phyloP scores from a whole-genome alignment of 2,329 filamentous ascomycete genomes.

The Penicillium sp. region DNA sequence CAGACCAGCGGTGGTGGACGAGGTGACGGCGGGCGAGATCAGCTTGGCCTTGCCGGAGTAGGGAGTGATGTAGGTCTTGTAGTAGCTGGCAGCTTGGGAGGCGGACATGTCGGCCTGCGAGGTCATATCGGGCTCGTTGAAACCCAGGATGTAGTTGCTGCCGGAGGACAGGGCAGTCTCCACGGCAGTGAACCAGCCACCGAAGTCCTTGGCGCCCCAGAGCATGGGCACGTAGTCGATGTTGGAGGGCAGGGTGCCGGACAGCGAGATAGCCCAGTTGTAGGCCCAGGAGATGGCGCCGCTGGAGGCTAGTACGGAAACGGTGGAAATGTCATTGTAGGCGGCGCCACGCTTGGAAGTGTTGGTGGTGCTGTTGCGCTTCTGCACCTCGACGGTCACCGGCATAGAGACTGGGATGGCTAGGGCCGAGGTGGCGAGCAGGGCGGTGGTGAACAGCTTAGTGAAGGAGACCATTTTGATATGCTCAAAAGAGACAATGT shows the following conservation, averaged over 20 bases:
- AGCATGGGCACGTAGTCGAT: constrained; percentile 55
- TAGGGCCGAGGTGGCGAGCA: constrained; percentile 44
- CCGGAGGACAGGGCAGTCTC: constrained; percentile 43
- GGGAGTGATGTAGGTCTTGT: constrained; percentile 48
- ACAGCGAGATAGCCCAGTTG: constrained; percentile 49
- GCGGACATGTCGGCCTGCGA: constrained; percentile 49
- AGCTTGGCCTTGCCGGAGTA: constrained; percentile 46
- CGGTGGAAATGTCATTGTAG: constrained; percentile 49
- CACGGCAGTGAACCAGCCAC: constrained; percentile 43
- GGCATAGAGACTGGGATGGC: constrained; percentile 36
- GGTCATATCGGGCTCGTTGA: constrained; percentile 55
- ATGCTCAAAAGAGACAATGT: constrained; percentile 1
- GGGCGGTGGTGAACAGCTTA: constrained; percentile 39
- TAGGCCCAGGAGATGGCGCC: constrained; percentile 51
- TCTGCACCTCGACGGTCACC: constrained; percentile 24
- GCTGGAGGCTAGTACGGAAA: constrained; percentile 40
- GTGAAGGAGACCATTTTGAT: constrained; percentile 49
- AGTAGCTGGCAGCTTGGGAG: constrained; percentile 44
- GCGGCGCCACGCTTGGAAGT: constrained; percentile 40
- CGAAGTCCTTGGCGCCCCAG: constrained; percentile 49
- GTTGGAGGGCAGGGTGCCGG: constrained; percentile 39
- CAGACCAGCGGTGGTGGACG: constrained; percentile 37
- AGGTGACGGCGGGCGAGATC: constrained; percentile 51
- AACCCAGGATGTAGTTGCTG: constrained; percentile 48
- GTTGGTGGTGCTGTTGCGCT: constrained; percentile 22